A percentile compares a stretch with the other conserved stretches of the same genome.
These are phyloP conservation scores for Juglanconis juglandina DNA, from an alignment of 2,329 filamentous ascomycete species.

Conservation along the genomic window DNA sequence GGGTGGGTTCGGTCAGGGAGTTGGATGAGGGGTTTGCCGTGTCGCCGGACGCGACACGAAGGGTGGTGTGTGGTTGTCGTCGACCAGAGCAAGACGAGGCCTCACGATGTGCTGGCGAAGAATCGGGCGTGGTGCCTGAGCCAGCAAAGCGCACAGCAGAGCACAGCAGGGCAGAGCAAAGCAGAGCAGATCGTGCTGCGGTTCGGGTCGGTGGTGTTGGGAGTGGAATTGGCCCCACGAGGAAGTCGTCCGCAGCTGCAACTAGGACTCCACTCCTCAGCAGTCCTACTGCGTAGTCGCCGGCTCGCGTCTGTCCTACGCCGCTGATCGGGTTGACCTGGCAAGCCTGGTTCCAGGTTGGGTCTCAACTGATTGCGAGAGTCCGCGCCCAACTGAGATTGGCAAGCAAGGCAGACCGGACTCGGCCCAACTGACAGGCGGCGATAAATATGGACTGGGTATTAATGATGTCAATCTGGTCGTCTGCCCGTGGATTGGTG, in stretches of 20 bases:
- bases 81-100: constrained; percentile 6
- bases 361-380: background rate
- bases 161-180: background rate
- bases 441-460: too few species aligned
- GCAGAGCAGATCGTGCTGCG: background rate
- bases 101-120: constrained; percentile 10
- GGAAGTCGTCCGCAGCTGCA: constrained; percentile 6
- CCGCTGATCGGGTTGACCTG: background rate
- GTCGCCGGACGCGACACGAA: constrained; percentile 18
- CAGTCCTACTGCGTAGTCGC: background rate
- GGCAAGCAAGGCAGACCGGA: background rate
- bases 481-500: background rate
- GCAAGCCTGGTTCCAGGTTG: background rate
- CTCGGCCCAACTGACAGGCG: too few species aligned
- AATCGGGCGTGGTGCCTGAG: constrained; percentile 1
- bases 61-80: constrained; percentile 7
- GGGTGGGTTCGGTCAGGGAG: background rate
- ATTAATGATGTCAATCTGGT: background rate
- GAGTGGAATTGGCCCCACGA: background rate
- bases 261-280: constrained; percentile 6
- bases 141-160: too few species aligned
- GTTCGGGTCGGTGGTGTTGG: background rate
- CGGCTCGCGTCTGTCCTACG: background rate
- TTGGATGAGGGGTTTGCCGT: constrained; percentile 1
- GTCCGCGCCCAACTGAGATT: background rate